phyloP scores from a whole-genome alignment of 495 filamentous ascomycete genomes.

The Diplogelasinospora grovesii region DNA sequence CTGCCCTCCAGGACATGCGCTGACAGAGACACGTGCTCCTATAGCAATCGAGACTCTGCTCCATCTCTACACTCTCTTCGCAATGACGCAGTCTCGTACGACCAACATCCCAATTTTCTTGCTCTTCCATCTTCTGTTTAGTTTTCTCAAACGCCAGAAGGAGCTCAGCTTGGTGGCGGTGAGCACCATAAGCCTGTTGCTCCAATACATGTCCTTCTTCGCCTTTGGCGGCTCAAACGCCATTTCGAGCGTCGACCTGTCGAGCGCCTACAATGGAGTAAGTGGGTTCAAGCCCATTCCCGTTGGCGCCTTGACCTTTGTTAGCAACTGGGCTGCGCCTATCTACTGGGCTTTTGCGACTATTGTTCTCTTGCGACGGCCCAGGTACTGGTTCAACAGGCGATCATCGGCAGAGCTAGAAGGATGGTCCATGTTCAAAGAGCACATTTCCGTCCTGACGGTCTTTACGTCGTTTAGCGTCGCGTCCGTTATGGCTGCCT shows the following conservation, averaged over 20 bases:
- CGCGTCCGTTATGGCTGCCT: constrained; percentile 79
- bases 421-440: constrained; percentile 20
- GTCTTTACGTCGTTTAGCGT: constrained; percentile 55
- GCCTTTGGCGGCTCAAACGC: constrained; percentile 87
- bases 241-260: constrained; percentile 81
- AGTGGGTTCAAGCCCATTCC: constrained; percentile 56
- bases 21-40: too few relatives aligned
- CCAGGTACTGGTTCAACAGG: constrained; percentile 11
- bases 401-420: background rate
- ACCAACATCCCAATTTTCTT: constrained; percentile 81
- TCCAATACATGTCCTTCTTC: constrained; percentile 78
- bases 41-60: constrained; percentile 48
- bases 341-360: constrained; percentile 75
- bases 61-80: constrained; percentile 65
- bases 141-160: constrained; percentile 37
- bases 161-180: constrained; percentile 47
- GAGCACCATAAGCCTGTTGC: constrained; percentile 56
- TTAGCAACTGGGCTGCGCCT: constrained; percentile 85
- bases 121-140: constrained; percentile 55
- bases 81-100: constrained; percentile 77
- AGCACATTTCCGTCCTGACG: constrained; percentile 56
- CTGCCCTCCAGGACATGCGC: too few relatives aligned
- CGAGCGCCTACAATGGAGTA: constrained; percentile 78
- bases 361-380: constrained; percentile 44
- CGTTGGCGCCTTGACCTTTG: constrained; percentile 75